These are phyloP conservation scores for Geotrichum bryndzae DNA, from an alignment of 1,139 yeast genomes.

Conservation along the genomic window DNA sequence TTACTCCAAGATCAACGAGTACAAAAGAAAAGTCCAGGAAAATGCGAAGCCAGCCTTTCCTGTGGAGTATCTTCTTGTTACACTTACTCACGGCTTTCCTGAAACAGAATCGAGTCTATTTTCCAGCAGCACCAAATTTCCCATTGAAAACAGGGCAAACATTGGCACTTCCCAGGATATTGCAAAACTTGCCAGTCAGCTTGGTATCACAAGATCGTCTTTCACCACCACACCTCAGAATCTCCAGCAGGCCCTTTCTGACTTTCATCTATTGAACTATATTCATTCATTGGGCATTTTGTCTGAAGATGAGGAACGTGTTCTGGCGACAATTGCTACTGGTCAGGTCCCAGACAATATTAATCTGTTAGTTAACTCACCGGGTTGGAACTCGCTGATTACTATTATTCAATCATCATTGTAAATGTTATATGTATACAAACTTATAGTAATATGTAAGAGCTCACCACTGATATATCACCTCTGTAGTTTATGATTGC, in stretches of 20 bases:
- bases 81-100: slow-evolving; percentile 92
- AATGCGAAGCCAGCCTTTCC: slow-evolving; percentile 97
- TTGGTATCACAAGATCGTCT: slow-evolving; percentile 39
- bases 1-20: slow-evolving; percentile 79
- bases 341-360: slow-evolving; percentile 38
- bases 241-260: slow-evolving; percentile 39
- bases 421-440: neutral
- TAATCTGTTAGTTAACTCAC: slow-evolving; percentile 51
- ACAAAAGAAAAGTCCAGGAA: slow-evolving; percentile 76
- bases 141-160: slow-evolving; percentile 72
- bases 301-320: slow-evolving; percentile 42
- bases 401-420: slow-evolving; percentile 40
- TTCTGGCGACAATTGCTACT: slow-evolving; percentile 23
- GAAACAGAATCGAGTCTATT: slow-evolving; percentile 47
- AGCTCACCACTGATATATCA: neutral
- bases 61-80: slow-evolving; percentile 81
- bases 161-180: slow-evolving; percentile 71
- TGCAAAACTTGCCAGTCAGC: slow-evolving; percentile 42
- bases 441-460: neutral
- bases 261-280: slow-evolving; percentile 70
- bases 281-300: slow-evolving; percentile 48
- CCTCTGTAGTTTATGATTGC: neutral
- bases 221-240: slow-evolving; percentile 31
- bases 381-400: slow-evolving; percentile 72
- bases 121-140: slow-evolving; percentile 43